A percentile compares a stretch with the other conserved stretches of the same genome.
Evolutionary conservation across 1,284 basidiomycete genomes (phyloP).

Genomic region (Sphaerobolus stellatus): DNA sequence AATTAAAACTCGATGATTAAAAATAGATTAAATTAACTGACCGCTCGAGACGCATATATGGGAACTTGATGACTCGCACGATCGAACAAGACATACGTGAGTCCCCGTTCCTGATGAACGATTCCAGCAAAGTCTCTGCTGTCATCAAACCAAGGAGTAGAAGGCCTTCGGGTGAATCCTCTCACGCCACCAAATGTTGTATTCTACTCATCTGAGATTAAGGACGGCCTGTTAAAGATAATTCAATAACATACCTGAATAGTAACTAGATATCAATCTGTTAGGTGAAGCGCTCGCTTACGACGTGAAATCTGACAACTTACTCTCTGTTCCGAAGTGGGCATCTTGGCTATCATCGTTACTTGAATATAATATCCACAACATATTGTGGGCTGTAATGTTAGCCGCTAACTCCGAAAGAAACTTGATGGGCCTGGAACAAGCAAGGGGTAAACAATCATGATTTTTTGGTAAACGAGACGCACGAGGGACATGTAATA

Average conservation of each 20-base stretch:
- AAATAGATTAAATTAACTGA: conserved; percentile 10
- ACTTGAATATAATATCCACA: conserved; percentile 6
- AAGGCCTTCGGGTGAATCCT: conserved; percentile 18
- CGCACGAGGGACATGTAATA: conserved; percentile 45
- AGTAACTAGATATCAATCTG: conserved; percentile 4
- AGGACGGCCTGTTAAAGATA: neutral
- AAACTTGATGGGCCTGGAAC: conserved; percentile 8
- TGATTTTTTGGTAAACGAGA: neutral
- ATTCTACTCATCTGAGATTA: conserved; percentile 21
- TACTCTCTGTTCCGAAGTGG: conserved; percentile 17
- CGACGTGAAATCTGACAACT: neutral
- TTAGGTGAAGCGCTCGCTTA: neutral
- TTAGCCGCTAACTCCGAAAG: conserved; percentile 11
- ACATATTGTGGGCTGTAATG: neutral
- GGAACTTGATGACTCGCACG: conserved; percentile 32
- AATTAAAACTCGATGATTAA: conserved; percentile 3
- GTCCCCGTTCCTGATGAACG: conserved; percentile 32
- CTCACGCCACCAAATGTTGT: conserved; percentile 24
- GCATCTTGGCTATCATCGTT: conserved; percentile 9
- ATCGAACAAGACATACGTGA: conserved; percentile 30
- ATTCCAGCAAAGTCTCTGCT: conserved; percentile 27
- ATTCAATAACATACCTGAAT: conserved; percentile 6
- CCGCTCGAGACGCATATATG: conserved; percentile 23
- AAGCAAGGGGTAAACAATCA: neutral
- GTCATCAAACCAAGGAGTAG: conserved; percentile 28